These are phyloP conservation scores for Phytophthora podocarpi DNA, from an alignment of 352 stramenopile genomes.

Conservation along the genomic window DNA sequence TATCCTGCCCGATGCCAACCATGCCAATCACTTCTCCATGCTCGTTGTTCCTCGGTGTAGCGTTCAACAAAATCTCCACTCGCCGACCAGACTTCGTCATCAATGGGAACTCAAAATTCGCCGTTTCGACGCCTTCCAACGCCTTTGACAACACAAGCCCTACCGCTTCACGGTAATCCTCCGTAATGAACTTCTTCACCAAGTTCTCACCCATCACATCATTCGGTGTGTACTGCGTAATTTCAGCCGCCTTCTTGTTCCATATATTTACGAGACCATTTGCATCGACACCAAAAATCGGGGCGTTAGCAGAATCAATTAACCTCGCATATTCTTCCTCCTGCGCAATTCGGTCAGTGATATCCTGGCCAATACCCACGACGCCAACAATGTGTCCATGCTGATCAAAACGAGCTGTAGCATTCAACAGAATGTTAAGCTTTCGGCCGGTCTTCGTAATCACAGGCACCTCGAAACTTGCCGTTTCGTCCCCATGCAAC, in stretches of 20 bases:
- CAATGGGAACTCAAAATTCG: conserved; percentile 31
- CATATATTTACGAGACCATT: conserved; percentile 71
- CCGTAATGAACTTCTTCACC: conserved; percentile 31
- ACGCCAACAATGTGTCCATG: conserved; percentile 58
- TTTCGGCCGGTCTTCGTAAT: conserved; percentile 42
- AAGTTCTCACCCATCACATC: conserved; percentile 48
- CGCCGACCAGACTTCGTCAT: conserved; percentile 17
- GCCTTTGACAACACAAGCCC: conserved; percentile 22
- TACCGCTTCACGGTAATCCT: conserved; percentile 29
- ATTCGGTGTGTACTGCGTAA: conserved; percentile 50
- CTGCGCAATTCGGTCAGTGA: too few relatives aligned
- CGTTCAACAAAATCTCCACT: conserved; percentile 25
- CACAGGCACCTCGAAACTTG: conserved; percentile 32
- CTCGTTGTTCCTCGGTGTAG: conserved; percentile 16
- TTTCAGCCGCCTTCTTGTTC: conserved; percentile 75
- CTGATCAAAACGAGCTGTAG: conserved; percentile 55
- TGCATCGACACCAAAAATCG: conserved; percentile 73
- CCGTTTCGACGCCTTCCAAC: conserved; percentile 7
- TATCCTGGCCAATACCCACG: conserved; percentile 74
- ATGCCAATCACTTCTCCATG: conserved; percentile 18
- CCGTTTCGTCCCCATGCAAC: conserved; percentile 48
- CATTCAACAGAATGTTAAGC: conserved; percentile 47
- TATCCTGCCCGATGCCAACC: too few relatives aligned
- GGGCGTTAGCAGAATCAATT: conserved; percentile 64
- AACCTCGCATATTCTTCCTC: conserved; percentile 79